Percentiles rank a stretch among this genome's conserved stretches.
These are phyloP conservation scores for Rutstroemia sp. DNA, from an alignment of 2,329 filamentous ascomycete genomes.

Conservation along the genomic window DNA sequence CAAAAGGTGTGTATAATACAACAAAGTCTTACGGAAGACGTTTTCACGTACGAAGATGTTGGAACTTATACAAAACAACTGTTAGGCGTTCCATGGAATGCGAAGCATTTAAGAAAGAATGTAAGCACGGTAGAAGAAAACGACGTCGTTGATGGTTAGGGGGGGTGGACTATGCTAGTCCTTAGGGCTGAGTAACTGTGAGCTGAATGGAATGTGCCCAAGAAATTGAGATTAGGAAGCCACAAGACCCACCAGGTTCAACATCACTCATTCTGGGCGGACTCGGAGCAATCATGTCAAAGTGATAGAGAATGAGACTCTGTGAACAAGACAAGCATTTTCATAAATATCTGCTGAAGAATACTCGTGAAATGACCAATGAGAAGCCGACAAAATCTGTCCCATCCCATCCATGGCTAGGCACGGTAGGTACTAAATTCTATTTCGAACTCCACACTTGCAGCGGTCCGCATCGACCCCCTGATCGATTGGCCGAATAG, in stretches of 20 bases:
- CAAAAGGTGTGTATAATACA: not conserved
- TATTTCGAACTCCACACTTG: no score
- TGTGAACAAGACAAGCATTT: conserved; percentile 4
- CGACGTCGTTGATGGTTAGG: not conserved
- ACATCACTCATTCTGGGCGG: not conserved
- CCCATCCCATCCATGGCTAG: no score
- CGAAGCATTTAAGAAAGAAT: not conserved
- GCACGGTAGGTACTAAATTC: no score
- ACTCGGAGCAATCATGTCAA: not conserved
- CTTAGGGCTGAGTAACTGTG: conserved; percentile 6
- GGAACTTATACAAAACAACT: not conserved
- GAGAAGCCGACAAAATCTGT: no score
- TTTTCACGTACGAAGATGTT: no score
- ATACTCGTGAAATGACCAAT: no score
- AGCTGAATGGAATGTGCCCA: conserved; percentile 8
- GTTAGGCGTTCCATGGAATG: not conserved
- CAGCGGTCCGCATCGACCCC: no score
- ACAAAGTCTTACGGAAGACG: no score
- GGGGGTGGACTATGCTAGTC: not conserved
- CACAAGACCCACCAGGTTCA: not conserved
- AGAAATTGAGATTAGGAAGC: not conserved
- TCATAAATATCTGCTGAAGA: not conserved
- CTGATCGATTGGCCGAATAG: no score
- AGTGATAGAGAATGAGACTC: not conserved
- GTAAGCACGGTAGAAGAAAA: not conserved